phyloP scores from a whole-genome alignment of 202 grass and related monocot genomes.

The Dendrocalamus latiflorus region DNA sequence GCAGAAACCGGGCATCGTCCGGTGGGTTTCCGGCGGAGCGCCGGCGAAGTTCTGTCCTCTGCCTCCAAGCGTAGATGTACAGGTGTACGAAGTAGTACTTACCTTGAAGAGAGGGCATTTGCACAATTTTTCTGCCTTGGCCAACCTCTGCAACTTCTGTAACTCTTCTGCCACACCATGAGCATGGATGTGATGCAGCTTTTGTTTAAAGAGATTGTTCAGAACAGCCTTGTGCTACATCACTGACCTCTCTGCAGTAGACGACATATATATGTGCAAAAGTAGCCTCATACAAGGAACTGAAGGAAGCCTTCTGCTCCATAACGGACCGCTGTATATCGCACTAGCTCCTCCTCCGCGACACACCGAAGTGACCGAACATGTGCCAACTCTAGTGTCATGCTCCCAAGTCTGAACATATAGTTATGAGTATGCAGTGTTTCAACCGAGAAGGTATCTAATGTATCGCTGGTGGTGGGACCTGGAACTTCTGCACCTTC shows the following conservation, averaged over 20 bases:
- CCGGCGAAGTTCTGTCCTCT: background rate
- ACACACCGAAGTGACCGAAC: background rate
- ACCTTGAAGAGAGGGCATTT: background rate
- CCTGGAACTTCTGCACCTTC: background rate
- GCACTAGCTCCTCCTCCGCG: background rate
- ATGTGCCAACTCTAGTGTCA: background rate
- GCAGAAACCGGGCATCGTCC: too few species aligned
- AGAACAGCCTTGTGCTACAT: background rate
- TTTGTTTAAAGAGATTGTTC: background rate
- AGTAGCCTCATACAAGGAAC: constrained; percentile 24
- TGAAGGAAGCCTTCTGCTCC: constrained; percentile 7
- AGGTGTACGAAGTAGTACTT: background rate
- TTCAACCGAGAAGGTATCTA: too few species aligned
- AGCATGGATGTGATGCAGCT: constrained; percentile 16
- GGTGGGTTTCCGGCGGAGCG: background rate
- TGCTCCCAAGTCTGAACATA: background rate
- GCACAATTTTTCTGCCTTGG: background rate
- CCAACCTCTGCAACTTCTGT: background rate
- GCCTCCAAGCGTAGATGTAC: background rate
- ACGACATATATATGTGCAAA: constrained; percentile 14
- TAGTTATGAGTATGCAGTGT: background rate
- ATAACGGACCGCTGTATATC: background rate
- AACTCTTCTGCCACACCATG: background rate
- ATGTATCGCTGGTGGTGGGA: background rate
- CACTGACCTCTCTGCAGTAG: background rate